phyloP scores from a whole-genome alignment of 768 basidiomycete species.

The Imleria badia region DNA sequence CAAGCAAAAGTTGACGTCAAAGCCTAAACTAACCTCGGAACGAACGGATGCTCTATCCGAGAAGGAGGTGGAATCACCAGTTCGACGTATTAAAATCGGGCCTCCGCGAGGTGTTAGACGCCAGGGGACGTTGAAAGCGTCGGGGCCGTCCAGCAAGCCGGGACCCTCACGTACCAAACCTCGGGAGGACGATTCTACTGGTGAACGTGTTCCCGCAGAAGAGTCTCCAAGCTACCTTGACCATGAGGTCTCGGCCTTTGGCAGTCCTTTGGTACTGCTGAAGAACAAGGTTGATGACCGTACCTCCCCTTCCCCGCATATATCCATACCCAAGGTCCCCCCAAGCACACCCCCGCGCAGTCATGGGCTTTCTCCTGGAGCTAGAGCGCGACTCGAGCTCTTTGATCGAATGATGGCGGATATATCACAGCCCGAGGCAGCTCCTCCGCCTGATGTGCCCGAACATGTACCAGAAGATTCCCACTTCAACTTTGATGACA shows the following conservation, averaged over 20 bases:
- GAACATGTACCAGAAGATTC: not conserved
- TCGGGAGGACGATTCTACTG: not conserved
- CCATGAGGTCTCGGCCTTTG: not conserved
- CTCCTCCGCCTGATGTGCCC: not conserved
- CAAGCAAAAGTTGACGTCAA: not conserved
- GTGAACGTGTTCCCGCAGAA: not conserved
- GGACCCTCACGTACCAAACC: not conserved
- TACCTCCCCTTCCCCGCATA: not conserved
- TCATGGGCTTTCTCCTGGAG: conserved; percentile 29
- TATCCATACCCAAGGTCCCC: conserved; percentile 3
- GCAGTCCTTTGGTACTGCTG: not conserved
- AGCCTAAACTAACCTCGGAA: not conserved
- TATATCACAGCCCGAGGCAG: not conserved
- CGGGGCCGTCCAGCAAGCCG: not conserved
- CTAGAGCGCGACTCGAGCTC: conserved; percentile 27
- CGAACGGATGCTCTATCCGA: not conserved
- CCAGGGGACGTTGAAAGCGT: not conserved
- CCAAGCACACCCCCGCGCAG: not conserved
- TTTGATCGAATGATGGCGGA: conserved; percentile 29
- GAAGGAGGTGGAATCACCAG: not conserved
- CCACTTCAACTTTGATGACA: conserved; percentile 1
- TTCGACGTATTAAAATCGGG: conserved; percentile 19
- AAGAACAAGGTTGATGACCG: not conserved
- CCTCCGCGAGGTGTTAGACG: conserved; percentile 27
- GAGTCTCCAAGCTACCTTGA: not conserved